These are phyloP conservation scores for Globisporangium viniferum DNA, from an alignment of 352 stramenopile species.

Conservation along the genomic window DNA sequence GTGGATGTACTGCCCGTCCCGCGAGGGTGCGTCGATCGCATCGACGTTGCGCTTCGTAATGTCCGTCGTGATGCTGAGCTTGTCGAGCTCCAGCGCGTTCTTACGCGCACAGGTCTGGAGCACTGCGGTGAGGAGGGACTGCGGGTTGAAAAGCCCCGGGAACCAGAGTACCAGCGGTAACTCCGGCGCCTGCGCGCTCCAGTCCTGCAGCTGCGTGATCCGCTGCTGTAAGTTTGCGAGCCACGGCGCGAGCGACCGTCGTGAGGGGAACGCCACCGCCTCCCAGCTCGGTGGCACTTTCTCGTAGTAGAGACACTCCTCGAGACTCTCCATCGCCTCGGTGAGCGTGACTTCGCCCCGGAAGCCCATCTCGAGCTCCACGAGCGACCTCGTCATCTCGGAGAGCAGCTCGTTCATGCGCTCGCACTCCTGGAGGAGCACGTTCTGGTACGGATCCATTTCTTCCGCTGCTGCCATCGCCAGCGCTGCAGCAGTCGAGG, in stretches of 20 bases:
- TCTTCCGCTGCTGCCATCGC: slow-evolving; percentile 48
- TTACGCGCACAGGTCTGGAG: slow-evolving; percentile 73
- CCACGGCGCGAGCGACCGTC: slow-evolving; percentile 77
- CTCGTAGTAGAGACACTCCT: slow-evolving; percentile 77
- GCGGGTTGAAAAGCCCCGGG: slow-evolving; percentile 78
- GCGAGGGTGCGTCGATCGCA: slow-evolving; percentile 70
- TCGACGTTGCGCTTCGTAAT: slow-evolving; percentile 88
- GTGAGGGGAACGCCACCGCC: slow-evolving; percentile 71
- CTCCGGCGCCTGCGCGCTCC: slow-evolving; percentile 71
- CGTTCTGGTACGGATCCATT: slow-evolving; percentile 89
- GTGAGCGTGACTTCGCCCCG: slow-evolving; percentile 88
- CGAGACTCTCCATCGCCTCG: slow-evolving; percentile 81
- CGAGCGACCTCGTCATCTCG: slow-evolving; percentile 71
- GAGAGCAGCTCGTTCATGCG: slow-evolving; percentile 83
- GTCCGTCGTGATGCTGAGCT: slow-evolving; percentile 71
- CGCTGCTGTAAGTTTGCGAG: slow-evolving; percentile 83
- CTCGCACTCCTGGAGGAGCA: slow-evolving; percentile 89
- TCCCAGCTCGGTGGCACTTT: slow-evolving; percentile 73
- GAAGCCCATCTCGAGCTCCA: slow-evolving; percentile 87
- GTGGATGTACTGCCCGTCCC: slow-evolving; percentile 90
- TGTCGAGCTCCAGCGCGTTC: slow-evolving; percentile 81
- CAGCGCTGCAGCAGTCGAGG: slow-evolving; percentile 27
- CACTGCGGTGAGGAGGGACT: slow-evolving; percentile 84
- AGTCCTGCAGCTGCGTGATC: slow-evolving; percentile 86
- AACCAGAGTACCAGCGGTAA: slow-evolving; percentile 84